A percentile compares a stretch with the other conserved stretches of the same genome.
These are phyloP conservation scores for Alisma plantagoaquatica DNA, from an alignment of 106 monocot species.

Conservation along the genomic window DNA sequence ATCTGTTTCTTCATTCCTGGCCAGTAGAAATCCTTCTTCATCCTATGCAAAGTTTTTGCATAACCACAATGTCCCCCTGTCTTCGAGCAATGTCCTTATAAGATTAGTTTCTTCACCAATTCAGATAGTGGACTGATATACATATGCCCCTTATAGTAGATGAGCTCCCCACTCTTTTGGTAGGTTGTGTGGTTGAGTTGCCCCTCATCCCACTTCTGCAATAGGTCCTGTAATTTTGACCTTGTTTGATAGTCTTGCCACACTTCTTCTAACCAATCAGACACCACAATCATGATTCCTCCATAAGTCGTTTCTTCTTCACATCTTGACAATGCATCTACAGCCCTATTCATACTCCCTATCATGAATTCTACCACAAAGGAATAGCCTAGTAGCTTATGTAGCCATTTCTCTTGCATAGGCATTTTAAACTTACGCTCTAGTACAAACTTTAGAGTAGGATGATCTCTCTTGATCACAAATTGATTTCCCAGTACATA, in stretches of 20 bases:
- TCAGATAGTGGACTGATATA: no score
- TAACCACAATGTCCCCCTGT: neutral
- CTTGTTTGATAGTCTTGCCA: no score
- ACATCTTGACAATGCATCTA: conserved; percentile 2
- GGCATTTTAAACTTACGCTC: conserved; percentile 2
- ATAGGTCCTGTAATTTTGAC: no score
- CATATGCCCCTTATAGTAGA: no score
- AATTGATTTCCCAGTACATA: conserved; percentile 5
- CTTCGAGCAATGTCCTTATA: no score
- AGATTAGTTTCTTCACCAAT: no score
- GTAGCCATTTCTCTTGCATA: conserved; percentile 8
- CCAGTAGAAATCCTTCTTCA: neutral
- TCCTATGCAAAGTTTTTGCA: neutral
- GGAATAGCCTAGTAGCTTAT: conserved; percentile 1
- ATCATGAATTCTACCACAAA: neutral
- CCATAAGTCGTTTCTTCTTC: neutral
- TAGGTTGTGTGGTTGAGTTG: no score
- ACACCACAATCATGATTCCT: no score
- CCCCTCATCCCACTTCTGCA: no score
- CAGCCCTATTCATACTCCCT: neutral
- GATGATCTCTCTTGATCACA: conserved; percentile 5
- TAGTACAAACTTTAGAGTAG: neutral
- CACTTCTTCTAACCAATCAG: no score
- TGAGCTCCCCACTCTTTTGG: no score
- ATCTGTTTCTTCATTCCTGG: neutral